These are phyloP conservation scores for Trifolium subterraneum DNA, from an alignment of 306 rosid genomes.

Conservation along the genomic window DNA sequence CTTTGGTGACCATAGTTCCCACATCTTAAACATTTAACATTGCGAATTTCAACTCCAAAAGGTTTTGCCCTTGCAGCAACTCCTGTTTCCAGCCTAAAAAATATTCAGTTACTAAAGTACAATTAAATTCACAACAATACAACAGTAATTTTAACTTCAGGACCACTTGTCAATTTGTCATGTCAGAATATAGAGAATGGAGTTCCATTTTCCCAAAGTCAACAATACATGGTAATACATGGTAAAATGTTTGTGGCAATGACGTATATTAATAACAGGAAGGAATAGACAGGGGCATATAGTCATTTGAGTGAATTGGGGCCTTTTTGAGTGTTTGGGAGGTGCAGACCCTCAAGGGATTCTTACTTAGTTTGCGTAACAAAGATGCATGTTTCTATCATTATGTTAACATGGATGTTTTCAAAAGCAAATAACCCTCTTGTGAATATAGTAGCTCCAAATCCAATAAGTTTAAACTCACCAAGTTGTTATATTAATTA, in stretches of 20 bases:
- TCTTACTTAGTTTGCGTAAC: not conserved
- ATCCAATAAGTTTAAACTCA: not conserved
- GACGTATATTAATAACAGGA: no score
- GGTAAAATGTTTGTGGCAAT: no score
- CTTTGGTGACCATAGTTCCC: constrained; percentile 94
- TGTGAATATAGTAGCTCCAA: constrained; percentile 22
- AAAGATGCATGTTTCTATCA: not conserved
- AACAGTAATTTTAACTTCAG: constrained; percentile 28
- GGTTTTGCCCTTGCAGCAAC: constrained; percentile 82
- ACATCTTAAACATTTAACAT: constrained; percentile 93
- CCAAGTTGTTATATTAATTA: constrained; percentile 11
- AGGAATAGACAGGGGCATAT: not conserved
- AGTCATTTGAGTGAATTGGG: not conserved
- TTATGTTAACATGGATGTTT: constrained; percentile 9
- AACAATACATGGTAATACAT: no score
- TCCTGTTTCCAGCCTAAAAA: constrained; percentile 89
- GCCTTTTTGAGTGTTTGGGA: not conserved
- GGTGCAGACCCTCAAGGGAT: not conserved
- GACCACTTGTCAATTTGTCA: not conserved
- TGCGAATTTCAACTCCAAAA: constrained; percentile 92
- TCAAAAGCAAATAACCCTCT: constrained; percentile 8
- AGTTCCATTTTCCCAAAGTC: constrained; percentile 26
- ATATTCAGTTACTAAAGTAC: constrained; percentile 38
- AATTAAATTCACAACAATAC: constrained; percentile 20
- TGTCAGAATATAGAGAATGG: constrained; percentile 17